Conservation (phyloP, 352 stramenopile species). For the Pythium vanterpoolii region DNA sequence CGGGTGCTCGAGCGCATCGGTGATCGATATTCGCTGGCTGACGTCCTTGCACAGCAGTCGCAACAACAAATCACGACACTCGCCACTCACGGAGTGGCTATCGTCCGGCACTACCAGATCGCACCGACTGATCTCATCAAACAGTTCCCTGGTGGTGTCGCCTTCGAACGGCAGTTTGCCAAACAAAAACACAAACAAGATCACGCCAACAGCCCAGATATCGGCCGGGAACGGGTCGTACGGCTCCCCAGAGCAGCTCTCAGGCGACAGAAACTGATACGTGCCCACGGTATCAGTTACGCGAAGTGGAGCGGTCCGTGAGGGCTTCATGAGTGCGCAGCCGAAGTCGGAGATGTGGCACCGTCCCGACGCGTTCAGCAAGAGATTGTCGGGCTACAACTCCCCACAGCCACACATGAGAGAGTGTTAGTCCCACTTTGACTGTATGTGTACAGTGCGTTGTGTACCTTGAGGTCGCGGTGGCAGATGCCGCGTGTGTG, state of each 20-base stretch:
- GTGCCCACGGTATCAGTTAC: conserved; percentile 84
- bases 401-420: neutral
- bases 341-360: conserved; percentile 89
- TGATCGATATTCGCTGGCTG: conserved; percentile 46
- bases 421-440: too few relatives aligned
- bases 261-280: conserved; percentile 89
- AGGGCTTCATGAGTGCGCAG: conserved; percentile 48
- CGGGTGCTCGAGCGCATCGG: conserved; percentile 47
- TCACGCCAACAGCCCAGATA: conserved; percentile 81
- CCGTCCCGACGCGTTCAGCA: conserved; percentile 72
- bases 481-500: conserved; percentile 77
- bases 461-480: conserved; percentile 83
- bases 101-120: conserved; percentile 35
- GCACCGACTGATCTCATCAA: conserved; percentile 66
- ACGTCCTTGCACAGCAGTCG: conserved; percentile 53
- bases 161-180: conserved; percentile 77
- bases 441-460: neutral
- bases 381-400: conserved; percentile 79
- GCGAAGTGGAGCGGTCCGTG: conserved; percentile 7
- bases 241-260: conserved; percentile 78
- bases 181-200: conserved; percentile 87
- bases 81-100: conserved; percentile 19
- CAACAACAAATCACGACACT: conserved; percentile 46
- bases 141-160: conserved; percentile 67
- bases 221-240: conserved; percentile 86